Base-by-base conservation (phyloP, 2,329 filamentous ascomycete species). In the Tolypocladium nubicola region DNA sequence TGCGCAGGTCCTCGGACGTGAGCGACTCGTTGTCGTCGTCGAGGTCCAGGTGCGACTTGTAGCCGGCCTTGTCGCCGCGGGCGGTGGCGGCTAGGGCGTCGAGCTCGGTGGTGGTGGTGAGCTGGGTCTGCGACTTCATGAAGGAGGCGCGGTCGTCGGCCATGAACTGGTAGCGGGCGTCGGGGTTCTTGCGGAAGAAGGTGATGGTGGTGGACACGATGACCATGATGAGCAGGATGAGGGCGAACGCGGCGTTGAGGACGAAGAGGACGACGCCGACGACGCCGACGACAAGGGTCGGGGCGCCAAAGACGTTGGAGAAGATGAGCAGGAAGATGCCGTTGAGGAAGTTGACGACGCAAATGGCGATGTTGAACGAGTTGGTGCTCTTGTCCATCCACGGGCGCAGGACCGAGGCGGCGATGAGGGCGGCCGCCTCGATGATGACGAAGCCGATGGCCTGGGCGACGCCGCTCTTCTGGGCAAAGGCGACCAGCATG, bases 341-440 rank as follows among this genome's bases (percentile, higher is more conserved):
- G 73, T 94, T 96, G 67, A 97, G 71, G 72, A 97, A 96, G 78
- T 96, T 97, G 73, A 96, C 80, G 52, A 84, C 87, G 61, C 85
- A 88, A 66, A 97, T 97, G 60, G 90, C 83, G 67, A 97, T 96
- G 76, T 97, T 97, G 81, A 96, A 96, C 53, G 87, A 86, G 73
- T 97, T 97, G 60, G 90, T 96, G 76, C 92, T 93, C 84, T 96
- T 96, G 79, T 97, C 93, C 93, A 97, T 97, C 88, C 90, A 97
- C 21, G 93, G 93, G 59, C 90, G 86, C 63, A 97, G 76, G 56
- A 96, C 86, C 59, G 85, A 88, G 57, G 90, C 85, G 26, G 76
- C 84, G 65, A 96, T 87, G 57, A 97, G 79, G 64, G 88, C 86
- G 55, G 74, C 83, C 2, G 87, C 87, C 73, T 97, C 93, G 57